Percentiles rank a stretch among this genome's conserved stretches.
Conservation (phyloP, 164 flowering plant genomes). For the Protea cynaroides region DNA sequence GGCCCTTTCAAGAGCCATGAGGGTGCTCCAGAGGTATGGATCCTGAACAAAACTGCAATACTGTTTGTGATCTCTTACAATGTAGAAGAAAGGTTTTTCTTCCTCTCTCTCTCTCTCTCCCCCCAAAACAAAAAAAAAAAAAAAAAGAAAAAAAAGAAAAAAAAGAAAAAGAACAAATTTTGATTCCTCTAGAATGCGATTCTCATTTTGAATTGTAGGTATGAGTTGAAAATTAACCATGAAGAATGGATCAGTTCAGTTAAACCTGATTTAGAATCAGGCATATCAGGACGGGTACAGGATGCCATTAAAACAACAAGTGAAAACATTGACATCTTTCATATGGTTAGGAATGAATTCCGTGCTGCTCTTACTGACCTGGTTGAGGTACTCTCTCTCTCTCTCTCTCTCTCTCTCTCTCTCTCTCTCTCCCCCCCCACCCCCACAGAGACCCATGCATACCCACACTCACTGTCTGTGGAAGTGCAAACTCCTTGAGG, state of each 20-base stretch:
- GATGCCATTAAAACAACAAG: conserved; percentile 56
- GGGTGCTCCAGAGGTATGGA: conserved; percentile 53
- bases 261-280: conserved; percentile 77
- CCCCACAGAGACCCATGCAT: not conserved
- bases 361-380: conserved; percentile 54
- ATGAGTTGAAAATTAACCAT: conserved; percentile 86
- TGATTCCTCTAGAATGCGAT: not conserved
- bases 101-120: too few species aligned
- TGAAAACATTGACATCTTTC: conserved; percentile 45
- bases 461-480: too few species aligned
- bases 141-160: too few species aligned
- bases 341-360: conserved; percentile 43
- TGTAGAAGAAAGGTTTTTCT: too few species aligned
- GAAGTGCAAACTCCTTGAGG: too few species aligned
- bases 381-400: conserved; percentile 46
- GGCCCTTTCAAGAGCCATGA: conserved; percentile 51
- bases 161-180: too few species aligned
- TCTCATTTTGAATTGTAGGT: conserved; percentile 39
- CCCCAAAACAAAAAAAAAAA: too few species aligned
- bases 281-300: conserved; percentile 62
- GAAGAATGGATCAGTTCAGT: conserved; percentile 68
- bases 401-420: conserved; percentile 3
- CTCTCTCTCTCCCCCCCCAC: conserved; percentile 1
- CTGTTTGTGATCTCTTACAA: not conserved
- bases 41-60: not conserved